phyloP scores from a whole-genome alignment of 176 grass and related monocot genomes.

The Aechmea fasciata region DNA sequence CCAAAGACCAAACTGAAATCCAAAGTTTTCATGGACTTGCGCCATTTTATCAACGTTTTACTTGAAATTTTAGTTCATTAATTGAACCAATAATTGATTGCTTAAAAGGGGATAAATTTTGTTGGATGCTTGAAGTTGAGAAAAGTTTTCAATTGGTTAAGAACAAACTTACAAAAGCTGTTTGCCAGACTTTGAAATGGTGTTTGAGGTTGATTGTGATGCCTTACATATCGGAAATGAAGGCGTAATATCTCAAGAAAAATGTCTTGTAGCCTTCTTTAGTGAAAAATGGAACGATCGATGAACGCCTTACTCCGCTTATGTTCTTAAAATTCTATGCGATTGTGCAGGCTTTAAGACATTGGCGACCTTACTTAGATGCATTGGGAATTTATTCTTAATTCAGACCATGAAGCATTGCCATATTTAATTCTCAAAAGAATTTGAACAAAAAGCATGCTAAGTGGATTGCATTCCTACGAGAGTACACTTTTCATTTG shows the following conservation, averaged over 20 bases:
- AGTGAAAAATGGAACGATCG: background rate
- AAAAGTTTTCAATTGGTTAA: slow-evolving; percentile 1
- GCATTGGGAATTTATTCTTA: too few species aligned
- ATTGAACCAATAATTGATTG: slow-evolving; percentile 2
- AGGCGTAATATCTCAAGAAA: background rate
- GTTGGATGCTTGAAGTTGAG: slow-evolving; percentile 5
- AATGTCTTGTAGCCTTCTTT: background rate
- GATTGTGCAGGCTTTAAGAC: background rate
- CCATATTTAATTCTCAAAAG: too few species aligned
- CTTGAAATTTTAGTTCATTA: slow-evolving; percentile 3
- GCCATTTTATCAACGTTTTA: background rate
- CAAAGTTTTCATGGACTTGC: slow-evolving; percentile 11
- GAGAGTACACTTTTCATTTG: too few species aligned
- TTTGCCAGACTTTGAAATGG: background rate
- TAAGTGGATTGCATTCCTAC: too few species aligned
- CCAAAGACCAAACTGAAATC: slow-evolving; percentile 3
- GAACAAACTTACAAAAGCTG: background rate
- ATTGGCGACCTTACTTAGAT: background rate
- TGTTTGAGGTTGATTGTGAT: slow-evolving; percentile 16
- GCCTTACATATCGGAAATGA: background rate
- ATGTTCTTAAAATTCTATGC: background rate
- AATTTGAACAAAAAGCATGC: too few species aligned
- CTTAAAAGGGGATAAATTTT: background rate
- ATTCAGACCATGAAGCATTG: too few species aligned
- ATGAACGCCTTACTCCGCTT: background rate